Percentiles rank a stretch among this genome's conserved stretches.
These are phyloP conservation scores for Mycena sanguinolenta DNA, from an alignment of 768 basidiomycete genomes.

Conservation along the genomic window DNA sequence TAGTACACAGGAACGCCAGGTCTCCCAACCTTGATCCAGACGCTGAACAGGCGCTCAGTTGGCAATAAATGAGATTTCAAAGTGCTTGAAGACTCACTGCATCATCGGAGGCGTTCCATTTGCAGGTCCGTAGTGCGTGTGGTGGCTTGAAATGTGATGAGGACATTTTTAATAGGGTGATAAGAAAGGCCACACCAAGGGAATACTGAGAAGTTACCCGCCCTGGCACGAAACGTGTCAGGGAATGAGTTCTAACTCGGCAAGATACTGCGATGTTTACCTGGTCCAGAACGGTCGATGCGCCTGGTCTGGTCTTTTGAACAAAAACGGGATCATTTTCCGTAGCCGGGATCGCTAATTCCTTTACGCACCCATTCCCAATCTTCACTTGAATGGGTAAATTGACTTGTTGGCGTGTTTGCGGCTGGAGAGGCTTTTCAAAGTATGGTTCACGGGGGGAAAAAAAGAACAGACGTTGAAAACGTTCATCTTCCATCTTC, in stretches of 20 bases:
- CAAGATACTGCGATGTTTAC: neutral
- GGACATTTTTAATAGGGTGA: neutral
- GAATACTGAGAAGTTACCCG: conserved; percentile 10
- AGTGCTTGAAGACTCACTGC: conserved; percentile 13
- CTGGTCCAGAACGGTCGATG: conserved; percentile 28
- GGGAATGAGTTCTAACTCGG: neutral
- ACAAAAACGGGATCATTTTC: neutral
- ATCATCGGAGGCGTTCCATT: conserved; percentile 23
- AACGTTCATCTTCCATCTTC: conserved; percentile 28
- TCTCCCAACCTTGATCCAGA: conserved; percentile 29
- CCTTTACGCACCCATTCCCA: conserved; percentile 18
- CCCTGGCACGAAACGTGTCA: neutral
- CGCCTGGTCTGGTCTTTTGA: conserved; percentile 12
- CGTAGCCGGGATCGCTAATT: neutral
- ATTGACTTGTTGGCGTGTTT: conserved; percentile 21
- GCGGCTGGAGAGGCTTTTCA: conserved; percentile 14
- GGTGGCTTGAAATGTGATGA: conserved; percentile 10
- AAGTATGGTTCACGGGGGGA: neutral
- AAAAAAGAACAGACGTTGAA: conserved; percentile 20
- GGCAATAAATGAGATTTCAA: neutral
- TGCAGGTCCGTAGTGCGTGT: conserved; percentile 26
- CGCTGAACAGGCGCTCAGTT: conserved; percentile 10
- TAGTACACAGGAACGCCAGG: conserved; percentile 25
- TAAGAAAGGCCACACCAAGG: conserved; percentile 1
- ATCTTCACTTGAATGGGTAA: conserved; percentile 29